phyloP scores from a whole-genome alignment of 768 basidiomycete species.

The Neoboletus brunneissimus region DNA sequence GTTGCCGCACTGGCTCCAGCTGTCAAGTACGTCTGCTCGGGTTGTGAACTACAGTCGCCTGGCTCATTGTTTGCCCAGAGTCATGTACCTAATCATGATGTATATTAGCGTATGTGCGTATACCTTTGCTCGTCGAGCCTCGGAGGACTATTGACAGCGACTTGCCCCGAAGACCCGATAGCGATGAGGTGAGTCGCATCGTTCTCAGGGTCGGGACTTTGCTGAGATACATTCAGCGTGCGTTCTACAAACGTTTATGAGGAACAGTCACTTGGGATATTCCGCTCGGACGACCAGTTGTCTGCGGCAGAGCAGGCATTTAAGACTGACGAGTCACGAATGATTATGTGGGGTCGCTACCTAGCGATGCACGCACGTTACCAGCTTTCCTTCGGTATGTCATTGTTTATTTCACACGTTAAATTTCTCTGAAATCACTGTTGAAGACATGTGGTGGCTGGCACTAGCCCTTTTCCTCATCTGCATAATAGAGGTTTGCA shows the following conservation, averaged over 20 bases:
- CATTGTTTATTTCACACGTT: not conserved
- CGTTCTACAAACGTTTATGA: constrained; percentile 95
- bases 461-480: constrained; percentile 79
- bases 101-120: constrained; percentile 77
- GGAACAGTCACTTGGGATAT: constrained; percentile 86
- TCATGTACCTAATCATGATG: constrained; percentile 93
- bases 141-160: constrained; percentile 1
- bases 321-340: constrained; percentile 44
- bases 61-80: constrained; percentile 40
- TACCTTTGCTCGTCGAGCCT: constrained; percentile 1
- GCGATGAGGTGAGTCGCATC: constrained; percentile 61
- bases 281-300: constrained; percentile 49
- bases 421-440: not conserved
- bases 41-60: not conserved
- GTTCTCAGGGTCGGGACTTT: not conserved
- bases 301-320: constrained; percentile 46
- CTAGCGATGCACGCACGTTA: constrained; percentile 77
- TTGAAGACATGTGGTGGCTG: constrained; percentile 96
- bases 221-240: constrained; percentile 47
- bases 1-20: constrained; percentile 80
- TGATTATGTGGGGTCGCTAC: constrained; percentile 72
- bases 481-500: constrained; percentile 86
- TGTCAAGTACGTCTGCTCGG: constrained; percentile 60
- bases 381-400: constrained; percentile 87
- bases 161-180: constrained; percentile 57